Evolutionary conservation across 1,139 yeast genomes (phyloP).

Genomic region (Suhomyces panamericanus): DNA sequence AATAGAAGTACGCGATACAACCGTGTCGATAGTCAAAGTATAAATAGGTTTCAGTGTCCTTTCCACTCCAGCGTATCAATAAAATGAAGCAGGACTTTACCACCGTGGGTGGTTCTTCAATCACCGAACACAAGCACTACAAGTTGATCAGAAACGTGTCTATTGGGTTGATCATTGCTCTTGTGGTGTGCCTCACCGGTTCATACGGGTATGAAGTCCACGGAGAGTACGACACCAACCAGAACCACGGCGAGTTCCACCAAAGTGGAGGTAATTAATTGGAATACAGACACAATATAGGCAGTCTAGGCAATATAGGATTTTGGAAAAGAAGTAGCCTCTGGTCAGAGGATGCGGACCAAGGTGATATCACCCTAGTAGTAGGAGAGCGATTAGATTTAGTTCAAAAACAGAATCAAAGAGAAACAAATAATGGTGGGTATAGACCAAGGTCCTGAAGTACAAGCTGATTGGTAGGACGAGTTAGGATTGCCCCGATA

Average conservation of each 20-base stretch:
- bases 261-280: conserved; percentile 7
- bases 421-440: too few species aligned
- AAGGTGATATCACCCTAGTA: too few species aligned
- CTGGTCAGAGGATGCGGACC: too few species aligned
- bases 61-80: too few species aligned
- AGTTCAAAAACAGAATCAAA: too few species aligned
- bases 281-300: background rate
- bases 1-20: background rate
- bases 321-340: too few species aligned
- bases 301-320: too few species aligned
- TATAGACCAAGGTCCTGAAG: too few species aligned
- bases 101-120: background rate
- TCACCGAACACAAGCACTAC: conserved; percentile 10
- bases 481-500: too few species aligned
- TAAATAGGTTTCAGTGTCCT: background rate
- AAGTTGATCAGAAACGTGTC: conserved; percentile 12
- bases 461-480: too few species aligned
- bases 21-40: background rate
- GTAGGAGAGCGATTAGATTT: too few species aligned
- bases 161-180: conserved; percentile 8
- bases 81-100: conserved; percentile 8
- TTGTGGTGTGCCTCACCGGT: conserved; percentile 13
- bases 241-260: conserved; percentile 10
- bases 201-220: conserved; percentile 14
- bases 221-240: conserved; percentile 7